Evolutionary conservation across 2,329 filamentous ascomycete genomes (phyloP).

Genomic region (Coniochaeta sp.): DNA sequence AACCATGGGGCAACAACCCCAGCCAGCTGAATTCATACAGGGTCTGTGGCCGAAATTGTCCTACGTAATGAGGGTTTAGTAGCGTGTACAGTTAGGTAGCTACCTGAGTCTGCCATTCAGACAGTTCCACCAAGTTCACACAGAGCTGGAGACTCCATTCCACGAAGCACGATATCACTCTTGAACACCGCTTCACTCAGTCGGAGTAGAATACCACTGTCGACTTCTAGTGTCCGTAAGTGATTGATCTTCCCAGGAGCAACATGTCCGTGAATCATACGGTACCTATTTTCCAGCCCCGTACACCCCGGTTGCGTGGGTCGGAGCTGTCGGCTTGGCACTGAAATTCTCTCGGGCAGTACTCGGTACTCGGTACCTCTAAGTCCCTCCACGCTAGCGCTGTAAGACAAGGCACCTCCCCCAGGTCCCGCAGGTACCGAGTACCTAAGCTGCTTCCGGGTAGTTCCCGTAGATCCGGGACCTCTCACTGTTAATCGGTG

Average conservation of each 20-base stretch:
- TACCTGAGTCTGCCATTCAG: too few relatives aligned
- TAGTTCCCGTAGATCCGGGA: constrained; percentile 2
- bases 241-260: background rate
- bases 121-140: too few relatives aligned
- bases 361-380: background rate
- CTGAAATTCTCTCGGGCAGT: background rate
- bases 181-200: background rate
- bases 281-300: background rate
- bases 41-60: background rate
- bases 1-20: background rate
- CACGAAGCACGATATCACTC: background rate
- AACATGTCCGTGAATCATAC: background rate
- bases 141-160: too few relatives aligned
- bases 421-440: background rate
- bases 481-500: background rate
- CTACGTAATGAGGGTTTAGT: too few relatives aligned
- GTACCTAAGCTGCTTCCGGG: background rate
- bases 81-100: too few relatives aligned
- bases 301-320: background rate
- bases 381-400: background rate
- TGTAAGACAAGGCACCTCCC: background rate
- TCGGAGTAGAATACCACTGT: too few relatives aligned
- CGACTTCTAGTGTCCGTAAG: too few relatives aligned
- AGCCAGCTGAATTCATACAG: background rate
- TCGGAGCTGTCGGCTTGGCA: background rate